Evolutionary conservation across 805 yeast species (phyloP).

Genomic region (Pichia gijzeniarum): DNA sequence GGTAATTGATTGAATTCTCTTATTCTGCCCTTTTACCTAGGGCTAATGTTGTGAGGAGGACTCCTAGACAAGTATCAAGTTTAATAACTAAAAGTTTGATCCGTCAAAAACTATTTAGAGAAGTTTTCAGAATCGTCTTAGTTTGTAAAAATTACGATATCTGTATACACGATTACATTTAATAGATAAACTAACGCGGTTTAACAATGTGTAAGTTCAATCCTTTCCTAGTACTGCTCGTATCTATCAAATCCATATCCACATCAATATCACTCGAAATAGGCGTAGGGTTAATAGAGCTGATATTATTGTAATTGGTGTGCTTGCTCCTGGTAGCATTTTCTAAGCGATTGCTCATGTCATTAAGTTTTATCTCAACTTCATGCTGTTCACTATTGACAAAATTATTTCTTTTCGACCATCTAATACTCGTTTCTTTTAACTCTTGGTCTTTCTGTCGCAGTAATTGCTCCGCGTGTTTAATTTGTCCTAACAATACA

Average conservation of each 20-base stretch:
- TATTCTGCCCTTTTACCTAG: too few relatives aligned
- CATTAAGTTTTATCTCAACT: constrained; percentile 5
- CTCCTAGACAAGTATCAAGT: too few relatives aligned
- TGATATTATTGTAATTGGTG: neutral
- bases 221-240: constrained; percentile 29
- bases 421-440: neutral
- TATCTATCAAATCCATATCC: neutral
- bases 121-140: too few relatives aligned
- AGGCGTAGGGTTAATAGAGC: neutral
- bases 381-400: constrained; percentile 7
- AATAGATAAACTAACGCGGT: constrained; percentile 19
- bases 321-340: neutral
- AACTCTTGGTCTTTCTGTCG: neutral
- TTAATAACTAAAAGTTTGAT: too few relatives aligned
- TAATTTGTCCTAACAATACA: constrained; percentile 4
- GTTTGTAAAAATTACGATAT: too few relatives aligned
- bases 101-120: too few relatives aligned
- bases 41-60: too few relatives aligned
- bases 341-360: constrained; percentile 6
- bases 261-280: neutral
- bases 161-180: too few relatives aligned
- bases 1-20: neutral
- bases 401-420: neutral
- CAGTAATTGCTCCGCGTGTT: constrained; percentile 2
- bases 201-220: constrained; percentile 54